Percentiles rank a stretch among this genome's conserved stretches.
phyloP scores from a whole-genome alignment of 2,329 filamentous ascomycete species.

The Cadophora sp. region DNA sequence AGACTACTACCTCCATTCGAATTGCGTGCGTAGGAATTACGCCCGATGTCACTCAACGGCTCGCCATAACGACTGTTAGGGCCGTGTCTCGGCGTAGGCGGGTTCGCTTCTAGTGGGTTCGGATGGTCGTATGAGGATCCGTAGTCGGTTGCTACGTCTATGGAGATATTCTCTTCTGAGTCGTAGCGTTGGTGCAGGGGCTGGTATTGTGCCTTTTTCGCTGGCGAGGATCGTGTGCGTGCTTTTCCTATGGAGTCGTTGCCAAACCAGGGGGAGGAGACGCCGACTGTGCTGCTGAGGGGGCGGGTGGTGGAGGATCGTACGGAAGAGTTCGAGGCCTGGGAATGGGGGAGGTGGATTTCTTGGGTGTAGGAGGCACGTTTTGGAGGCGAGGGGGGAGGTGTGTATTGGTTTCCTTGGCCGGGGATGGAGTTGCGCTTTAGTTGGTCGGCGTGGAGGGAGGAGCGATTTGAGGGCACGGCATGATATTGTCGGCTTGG shows the following conservation, averaged over 20 bases:
- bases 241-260: conserved; percentile 43
- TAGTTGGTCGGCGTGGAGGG: conserved; percentile 54
- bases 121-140: conserved; percentile 47
- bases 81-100: conserved; percentile 45
- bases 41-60: conserved; percentile 53
- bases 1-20: no score
- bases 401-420: neutral
- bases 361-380: conserved; percentile 53
- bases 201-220: conserved; percentile 32
- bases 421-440: conserved; percentile 52
- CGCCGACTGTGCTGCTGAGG: conserved; percentile 17
- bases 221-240: conserved; percentile 36
- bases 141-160: conserved; percentile 16
- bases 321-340: conserved; percentile 14
- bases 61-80: conserved; percentile 34
- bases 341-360: conserved; percentile 48
- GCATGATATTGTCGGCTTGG: conserved; percentile 64
- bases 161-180: conserved; percentile 35
- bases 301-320: conserved; percentile 27
- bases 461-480: conserved; percentile 51
- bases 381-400: conserved; percentile 32
- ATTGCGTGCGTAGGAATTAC: conserved; percentile 36
- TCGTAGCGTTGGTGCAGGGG: conserved; percentile 52
- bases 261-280: conserved; percentile 39
- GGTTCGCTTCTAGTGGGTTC: conserved; percentile 62